These are phyloP conservation scores for Fusarium tjaetaba DNA, from an alignment of 2,329 filamentous ascomycete genomes.

Conservation along the genomic window DNA sequence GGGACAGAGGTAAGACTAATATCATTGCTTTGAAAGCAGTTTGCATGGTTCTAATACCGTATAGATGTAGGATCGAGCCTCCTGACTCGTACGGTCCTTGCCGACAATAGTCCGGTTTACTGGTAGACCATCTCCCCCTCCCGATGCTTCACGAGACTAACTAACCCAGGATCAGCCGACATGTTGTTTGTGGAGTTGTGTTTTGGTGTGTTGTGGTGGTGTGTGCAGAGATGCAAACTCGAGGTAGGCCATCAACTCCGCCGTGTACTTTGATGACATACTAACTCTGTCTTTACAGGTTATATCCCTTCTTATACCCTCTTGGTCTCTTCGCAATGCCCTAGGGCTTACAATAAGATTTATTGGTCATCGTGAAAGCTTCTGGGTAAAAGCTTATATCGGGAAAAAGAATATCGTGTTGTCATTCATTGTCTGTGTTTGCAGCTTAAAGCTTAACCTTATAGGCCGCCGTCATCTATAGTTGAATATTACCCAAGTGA, in stretches of 20 bases:
- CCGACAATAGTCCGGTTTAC: background rate
- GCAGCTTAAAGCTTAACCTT: background rate
- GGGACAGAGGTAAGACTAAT: too few relatives aligned
- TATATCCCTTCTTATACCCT: background rate
- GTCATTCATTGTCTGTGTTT: background rate
- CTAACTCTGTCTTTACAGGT: background rate
- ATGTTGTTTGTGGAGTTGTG: background rate
- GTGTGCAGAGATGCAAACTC: background rate
- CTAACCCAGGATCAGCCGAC: background rate
- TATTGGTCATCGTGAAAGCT: too few relatives aligned
- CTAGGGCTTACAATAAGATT: too few relatives aligned
- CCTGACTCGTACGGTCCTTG: accelerated
- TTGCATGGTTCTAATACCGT: too few relatives aligned
- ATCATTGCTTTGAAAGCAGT: too few relatives aligned
- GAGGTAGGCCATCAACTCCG: background rate
- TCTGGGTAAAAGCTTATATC: too few relatives aligned
- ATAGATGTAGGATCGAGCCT: too few relatives aligned
- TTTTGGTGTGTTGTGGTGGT: background rate
- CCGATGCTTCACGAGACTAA: background rate
- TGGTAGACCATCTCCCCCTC: background rate
- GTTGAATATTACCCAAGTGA: background rate
- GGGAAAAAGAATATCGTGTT: too few relatives aligned
- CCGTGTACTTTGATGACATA: background rate
- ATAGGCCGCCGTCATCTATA: accelerated
- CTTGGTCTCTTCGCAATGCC: too few relatives aligned